Percentiles rank a stretch among this genome's conserved stretches.
Evolutionary conservation across 495 filamentous ascomycete species (phyloP).

Genomic region (Xylaria scruposa): DNA sequence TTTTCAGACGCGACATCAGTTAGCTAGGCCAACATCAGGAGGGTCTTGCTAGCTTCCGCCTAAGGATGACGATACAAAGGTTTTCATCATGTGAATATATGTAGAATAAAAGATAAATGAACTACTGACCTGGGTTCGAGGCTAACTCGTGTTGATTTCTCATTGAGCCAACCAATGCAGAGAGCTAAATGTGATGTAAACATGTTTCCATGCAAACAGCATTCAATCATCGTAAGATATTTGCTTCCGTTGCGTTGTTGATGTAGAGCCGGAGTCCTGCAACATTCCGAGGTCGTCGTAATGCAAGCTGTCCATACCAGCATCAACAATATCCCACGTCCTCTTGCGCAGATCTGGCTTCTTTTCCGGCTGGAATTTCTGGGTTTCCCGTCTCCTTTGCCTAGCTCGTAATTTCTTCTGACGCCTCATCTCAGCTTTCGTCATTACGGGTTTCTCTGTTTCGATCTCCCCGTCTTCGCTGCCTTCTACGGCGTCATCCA

Average conservation of each 20-base stretch:
- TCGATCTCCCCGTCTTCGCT: slow-evolving; percentile 44
- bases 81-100: slow-evolving; percentile 60
- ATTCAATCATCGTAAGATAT: slow-evolving; percentile 59
- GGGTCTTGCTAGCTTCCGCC: slow-evolving; percentile 54
- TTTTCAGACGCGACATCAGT: slow-evolving; percentile 35
- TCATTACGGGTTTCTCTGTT: slow-evolving; percentile 35
- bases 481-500: slow-evolving; percentile 34
- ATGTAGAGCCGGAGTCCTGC: slow-evolving; percentile 30
- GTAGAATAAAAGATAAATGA: slow-evolving; percentile 22
- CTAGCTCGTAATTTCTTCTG: slow-evolving; percentile 33
- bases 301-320: slow-evolving; percentile 57
- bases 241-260: slow-evolving; percentile 47
- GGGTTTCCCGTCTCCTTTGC: slow-evolving; percentile 45
- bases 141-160: background rate
- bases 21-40: slow-evolving; percentile 37
- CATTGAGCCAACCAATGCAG: background rate
- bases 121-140: slow-evolving; percentile 32
- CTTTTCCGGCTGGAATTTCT: slow-evolving; percentile 50
- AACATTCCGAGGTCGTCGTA: slow-evolving; percentile 53
- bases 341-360: slow-evolving; percentile 64
- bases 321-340: slow-evolving; percentile 64
- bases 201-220: background rate
- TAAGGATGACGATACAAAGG: slow-evolving; percentile 73
- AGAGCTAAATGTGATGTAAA: background rate
- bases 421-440: slow-evolving; percentile 39